These are phyloP conservation scores for Themeda triandra DNA, from an alignment of 176 grass and related monocot species.

Conservation along the genomic window DNA sequence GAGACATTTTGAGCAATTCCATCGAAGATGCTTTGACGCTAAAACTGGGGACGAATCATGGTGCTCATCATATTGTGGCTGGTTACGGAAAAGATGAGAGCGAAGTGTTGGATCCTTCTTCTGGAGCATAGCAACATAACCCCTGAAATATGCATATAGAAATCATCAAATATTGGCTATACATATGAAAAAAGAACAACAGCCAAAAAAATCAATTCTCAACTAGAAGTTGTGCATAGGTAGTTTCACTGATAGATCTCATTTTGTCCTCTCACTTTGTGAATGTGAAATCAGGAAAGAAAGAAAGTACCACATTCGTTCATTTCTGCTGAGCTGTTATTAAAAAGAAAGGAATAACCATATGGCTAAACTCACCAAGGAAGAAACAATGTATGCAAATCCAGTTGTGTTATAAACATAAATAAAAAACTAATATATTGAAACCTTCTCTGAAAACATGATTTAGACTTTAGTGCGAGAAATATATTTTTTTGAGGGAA, in stretches of 20 bases:
- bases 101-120: conserved; percentile 42
- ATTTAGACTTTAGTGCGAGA: too few species aligned
- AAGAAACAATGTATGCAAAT: too few species aligned
- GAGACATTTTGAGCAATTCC: conserved; percentile 68
- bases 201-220: conserved; percentile 2
- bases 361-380: background rate
- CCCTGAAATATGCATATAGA: conserved; percentile 34
- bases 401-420: too few species aligned
- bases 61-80: conserved; percentile 18
- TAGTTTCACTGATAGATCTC: too few species aligned
- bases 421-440: too few species aligned
- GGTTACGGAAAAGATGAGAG: conserved; percentile 39
- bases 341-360: background rate
- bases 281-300: background rate
- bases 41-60: conserved; percentile 9
- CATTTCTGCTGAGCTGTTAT: background rate
- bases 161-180: conserved; percentile 3
- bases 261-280: background rate
- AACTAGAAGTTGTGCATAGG: too few species aligned
- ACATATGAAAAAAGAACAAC: background rate
- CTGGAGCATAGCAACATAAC: conserved; percentile 46
- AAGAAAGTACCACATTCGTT: background rate
- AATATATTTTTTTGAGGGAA: too few species aligned
- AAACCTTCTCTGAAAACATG: too few species aligned
- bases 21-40: conserved; percentile 43